Evolutionary conservation across 176 grass and related monocot species (phyloP), one percentile per base, ranked within the genome.

Genomic region (Juncus inflexus): DNA sequence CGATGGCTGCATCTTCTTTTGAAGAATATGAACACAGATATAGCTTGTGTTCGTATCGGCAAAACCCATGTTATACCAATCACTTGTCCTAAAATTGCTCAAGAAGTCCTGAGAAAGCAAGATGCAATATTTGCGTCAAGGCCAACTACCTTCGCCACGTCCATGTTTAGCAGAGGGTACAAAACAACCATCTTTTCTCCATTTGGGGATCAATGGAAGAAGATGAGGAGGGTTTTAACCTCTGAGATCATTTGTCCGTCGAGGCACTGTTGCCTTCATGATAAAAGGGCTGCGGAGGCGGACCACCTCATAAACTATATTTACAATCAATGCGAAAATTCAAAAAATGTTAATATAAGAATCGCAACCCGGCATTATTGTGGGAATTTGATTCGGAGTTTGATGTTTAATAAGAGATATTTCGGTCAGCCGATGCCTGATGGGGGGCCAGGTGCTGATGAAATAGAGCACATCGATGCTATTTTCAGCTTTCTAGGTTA

Each of bases 181-280:
- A 71, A 64, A 43, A 63, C 42, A 53, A 50, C 50, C 35, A 57
- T 50, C 76, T 50, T 94, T 15, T 49, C 75, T 10, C 78, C 81
- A 7, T 77, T 52, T 55, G 84, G 84, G 0, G 83, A 86, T 50
- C 83, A 81, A 71, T 87, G 83, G 88, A 67, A 52, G 56, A 91
- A 87, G 78, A 86, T 91, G 88, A 65, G 77, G 9, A 78, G 77
- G 35, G 61, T 91, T 12, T 50, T 86, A 5, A 47, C 69, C 41
- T 55, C 68, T 0, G 83, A 91, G 55, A 3, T 83, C 7, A 47
- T 86, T 1, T 50, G 6, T 15, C 73, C 74, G 1, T 19, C 65
- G 2, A 86, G 69, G 50, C 76, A 83, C 38, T 55, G 10, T 40
- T 64, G 45, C 9, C 56, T 80, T 15, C 38, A 45, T 12, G 39